phyloP scores from a whole-genome alignment of 176 grass and related monocot species.

The Carex littledalei region DNA sequence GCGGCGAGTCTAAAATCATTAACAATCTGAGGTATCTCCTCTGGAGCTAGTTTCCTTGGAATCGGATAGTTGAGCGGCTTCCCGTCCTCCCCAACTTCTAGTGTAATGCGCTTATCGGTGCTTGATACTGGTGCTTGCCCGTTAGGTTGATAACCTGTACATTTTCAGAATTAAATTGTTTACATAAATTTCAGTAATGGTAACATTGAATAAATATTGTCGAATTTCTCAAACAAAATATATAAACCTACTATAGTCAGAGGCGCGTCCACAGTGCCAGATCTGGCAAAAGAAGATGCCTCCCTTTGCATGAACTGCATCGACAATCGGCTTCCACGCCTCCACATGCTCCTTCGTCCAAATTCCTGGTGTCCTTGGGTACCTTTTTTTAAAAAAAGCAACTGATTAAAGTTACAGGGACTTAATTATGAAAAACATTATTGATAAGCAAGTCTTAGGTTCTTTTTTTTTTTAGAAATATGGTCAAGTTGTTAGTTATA shows the following conservation, averaged over 20 bases:
- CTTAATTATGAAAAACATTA: background rate
- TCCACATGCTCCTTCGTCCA: conserved; percentile 25
- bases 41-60: conserved; percentile 2
- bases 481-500: too few relatives aligned
- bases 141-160: conserved; percentile 32
- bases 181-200: background rate
- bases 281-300: conserved; percentile 36
- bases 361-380: conserved; percentile 8
- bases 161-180: background rate
- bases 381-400: background rate
- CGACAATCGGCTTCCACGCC: conserved; percentile 31
- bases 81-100: background rate
- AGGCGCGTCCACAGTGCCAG: conserved; percentile 26
- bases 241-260: conserved; percentile 19
- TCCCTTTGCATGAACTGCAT: conserved; percentile 30
- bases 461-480: too few relatives aligned
- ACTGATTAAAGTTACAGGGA: too few relatives aligned
- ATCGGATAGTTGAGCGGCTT: background rate
- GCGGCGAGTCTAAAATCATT: conserved; percentile 43
- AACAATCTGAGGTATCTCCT: conserved; percentile 30
- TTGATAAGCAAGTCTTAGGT: background rate
- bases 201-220: background rate
- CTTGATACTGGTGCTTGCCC: conserved; percentile 30
- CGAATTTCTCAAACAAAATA: background rate
- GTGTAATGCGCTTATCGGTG: conserved; percentile 22